Evolutionary conservation across 2,329 filamentous ascomycete species (phyloP).

Genomic region (Aspergillus latus): DNA sequence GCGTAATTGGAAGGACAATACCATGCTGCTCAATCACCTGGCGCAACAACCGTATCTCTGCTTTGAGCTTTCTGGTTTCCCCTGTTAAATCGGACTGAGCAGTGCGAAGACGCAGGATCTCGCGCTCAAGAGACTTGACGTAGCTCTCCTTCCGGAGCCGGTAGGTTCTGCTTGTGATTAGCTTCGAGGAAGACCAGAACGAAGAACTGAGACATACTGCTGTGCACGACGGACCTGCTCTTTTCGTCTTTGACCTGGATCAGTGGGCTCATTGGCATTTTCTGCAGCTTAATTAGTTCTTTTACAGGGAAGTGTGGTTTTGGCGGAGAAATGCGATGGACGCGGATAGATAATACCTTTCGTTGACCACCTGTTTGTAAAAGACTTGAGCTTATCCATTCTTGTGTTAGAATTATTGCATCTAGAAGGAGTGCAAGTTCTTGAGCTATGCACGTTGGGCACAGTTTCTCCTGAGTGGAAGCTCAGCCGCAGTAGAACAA

Average conservation of each 20-base stretch:
- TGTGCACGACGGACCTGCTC: conserved; percentile 4
- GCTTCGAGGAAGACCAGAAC: neutral
- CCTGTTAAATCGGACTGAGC: neutral
- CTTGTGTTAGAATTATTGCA: too few relatives aligned
- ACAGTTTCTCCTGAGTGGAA: too few relatives aligned
- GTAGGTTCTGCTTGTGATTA: neutral
- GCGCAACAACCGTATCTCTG: neutral
- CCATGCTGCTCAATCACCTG: neutral
- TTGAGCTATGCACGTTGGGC: too few relatives aligned
- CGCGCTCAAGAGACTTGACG: conserved; percentile 2
- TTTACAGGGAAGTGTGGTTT: too few relatives aligned
- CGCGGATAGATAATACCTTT: neutral
- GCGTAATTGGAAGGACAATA: neutral
- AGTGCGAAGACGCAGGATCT: conserved; percentile 1
- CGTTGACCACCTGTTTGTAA: neutral
- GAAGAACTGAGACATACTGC: neutral
- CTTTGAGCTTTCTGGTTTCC: neutral
- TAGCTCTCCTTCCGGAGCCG: conserved; percentile 3
- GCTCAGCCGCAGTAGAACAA: too few relatives aligned
- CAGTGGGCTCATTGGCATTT: neutral
- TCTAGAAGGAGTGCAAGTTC: too few relatives aligned
- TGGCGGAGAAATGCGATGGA: too few relatives aligned
- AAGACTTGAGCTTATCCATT: neutral
- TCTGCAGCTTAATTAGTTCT: neutral
- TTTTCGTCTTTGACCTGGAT: neutral